Percentiles rank a stretch among this genome's conserved stretches.
Evolutionary conservation across 176 grass and related monocot genomes (phyloP).

Genomic region (Eleusine indica): DNA sequence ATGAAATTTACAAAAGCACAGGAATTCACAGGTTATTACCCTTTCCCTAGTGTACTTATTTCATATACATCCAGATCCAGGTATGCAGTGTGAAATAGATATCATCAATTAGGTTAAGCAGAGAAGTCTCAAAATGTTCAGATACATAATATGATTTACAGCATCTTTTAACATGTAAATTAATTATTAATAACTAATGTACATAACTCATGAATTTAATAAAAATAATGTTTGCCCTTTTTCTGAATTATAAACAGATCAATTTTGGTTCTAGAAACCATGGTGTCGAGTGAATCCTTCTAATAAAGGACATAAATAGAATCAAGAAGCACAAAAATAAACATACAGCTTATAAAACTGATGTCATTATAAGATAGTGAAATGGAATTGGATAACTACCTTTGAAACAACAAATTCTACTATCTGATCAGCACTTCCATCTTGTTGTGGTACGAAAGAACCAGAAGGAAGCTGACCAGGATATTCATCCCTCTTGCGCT

Average conservation of each 20-base stretch:
- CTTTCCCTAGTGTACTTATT: neutral
- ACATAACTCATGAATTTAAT: neutral
- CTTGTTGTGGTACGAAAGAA: constrained; percentile 92
- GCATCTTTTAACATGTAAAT: neutral
- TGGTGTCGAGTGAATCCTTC: neutral
- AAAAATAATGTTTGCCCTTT: neutral
- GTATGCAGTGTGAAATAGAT: neutral
- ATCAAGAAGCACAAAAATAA: neutral
- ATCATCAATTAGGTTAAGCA: neutral
- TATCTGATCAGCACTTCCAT: constrained; percentile 77
- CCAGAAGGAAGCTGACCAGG: constrained; percentile 72
- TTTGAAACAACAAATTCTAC: constrained; percentile 63
- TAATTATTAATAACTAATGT: neutral
- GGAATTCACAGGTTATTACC: neutral
- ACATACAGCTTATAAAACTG: constrained; percentile 2
- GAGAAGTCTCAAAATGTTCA: neutral
- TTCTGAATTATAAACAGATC: neutral
- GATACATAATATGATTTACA: neutral
- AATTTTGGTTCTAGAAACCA: neutral
- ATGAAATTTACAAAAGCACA: neutral
- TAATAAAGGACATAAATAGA: neutral
- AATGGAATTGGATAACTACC: constrained; percentile 29
- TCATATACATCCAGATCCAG: neutral
- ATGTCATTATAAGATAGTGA: constrained; percentile 10
- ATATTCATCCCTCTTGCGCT: constrained; percentile 93